Conservation (phyloP, 208 protist genomes). For the Cochliopodium minus region DNA sequence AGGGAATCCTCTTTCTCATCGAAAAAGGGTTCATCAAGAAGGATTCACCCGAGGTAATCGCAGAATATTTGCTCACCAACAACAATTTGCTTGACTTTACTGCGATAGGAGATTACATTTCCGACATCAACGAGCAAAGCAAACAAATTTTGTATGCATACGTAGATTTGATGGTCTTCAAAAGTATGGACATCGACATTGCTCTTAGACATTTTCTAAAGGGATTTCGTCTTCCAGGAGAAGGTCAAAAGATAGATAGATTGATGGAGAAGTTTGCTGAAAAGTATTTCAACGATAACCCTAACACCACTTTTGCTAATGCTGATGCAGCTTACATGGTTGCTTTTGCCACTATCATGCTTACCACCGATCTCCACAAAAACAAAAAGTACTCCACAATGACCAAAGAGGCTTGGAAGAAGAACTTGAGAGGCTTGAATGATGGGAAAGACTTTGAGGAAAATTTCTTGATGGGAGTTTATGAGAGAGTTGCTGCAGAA, state of each 20-base stretch:
- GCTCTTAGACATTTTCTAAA: constrained; percentile 43
- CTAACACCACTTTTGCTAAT: constrained; percentile 25
- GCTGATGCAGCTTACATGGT: constrained; percentile 61
- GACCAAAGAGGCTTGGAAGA: constrained; percentile 37
- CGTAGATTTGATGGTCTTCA: constrained; percentile 25
- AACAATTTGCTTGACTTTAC: constrained; percentile 27
- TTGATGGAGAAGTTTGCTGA: constrained; percentile 70
- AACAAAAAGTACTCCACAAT: no score
- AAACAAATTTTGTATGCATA: constrained; percentile 37
- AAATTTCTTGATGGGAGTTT: no score
- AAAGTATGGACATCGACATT: constrained; percentile 9
- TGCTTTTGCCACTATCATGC: constrained; percentile 67
- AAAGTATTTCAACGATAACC: constrained; percentile 31
- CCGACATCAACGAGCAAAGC: constrained; percentile 29
- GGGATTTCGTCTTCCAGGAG: constrained; percentile 58
- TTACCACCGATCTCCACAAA: constrained; percentile 70
- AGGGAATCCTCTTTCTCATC: constrained; percentile 1
- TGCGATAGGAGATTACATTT: constrained; percentile 45
- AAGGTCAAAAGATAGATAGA: constrained; percentile 71
- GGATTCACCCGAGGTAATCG: background rate
- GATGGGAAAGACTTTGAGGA: constrained; percentile 36
- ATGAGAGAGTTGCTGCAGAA: no score
- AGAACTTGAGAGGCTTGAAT: constrained; percentile 44
- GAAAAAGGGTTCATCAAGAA: background rate
- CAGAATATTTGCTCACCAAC: constrained; percentile 8